A percentile compares a stretch with the other conserved stretches of the same genome.
Conservation (phyloP, 768 basidiomycete species). For the Kwoniella sp. region DNA sequence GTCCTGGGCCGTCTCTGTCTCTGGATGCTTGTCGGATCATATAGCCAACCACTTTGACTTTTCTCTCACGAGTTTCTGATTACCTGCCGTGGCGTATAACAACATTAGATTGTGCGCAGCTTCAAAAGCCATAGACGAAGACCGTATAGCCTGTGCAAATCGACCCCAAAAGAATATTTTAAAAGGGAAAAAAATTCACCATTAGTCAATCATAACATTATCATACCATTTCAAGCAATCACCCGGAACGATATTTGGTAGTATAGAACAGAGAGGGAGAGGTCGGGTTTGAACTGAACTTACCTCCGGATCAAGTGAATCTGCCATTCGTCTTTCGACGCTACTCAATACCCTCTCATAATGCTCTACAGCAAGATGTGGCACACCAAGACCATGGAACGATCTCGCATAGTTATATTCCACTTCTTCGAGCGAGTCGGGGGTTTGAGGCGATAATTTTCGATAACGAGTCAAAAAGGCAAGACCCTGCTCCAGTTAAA, state of each 20-base stretch:
- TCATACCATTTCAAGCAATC: too few species aligned
- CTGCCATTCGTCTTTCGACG: conserved; percentile 60
- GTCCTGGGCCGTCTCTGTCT: too few species aligned
- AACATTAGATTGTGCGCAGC: conserved; percentile 85
- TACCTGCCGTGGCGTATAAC: conserved; percentile 78
- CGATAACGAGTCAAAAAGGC: conserved; percentile 84
- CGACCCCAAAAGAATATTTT: neutral
- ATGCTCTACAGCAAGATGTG: conserved; percentile 78
- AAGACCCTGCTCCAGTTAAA: too few species aligned
- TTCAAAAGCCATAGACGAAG: conserved; percentile 66
- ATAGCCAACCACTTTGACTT: conserved; percentile 84
- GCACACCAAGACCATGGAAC: conserved; percentile 88
- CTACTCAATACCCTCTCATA: conserved; percentile 75
- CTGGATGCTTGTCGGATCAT: too few species aligned
- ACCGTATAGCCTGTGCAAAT: conserved; percentile 55
- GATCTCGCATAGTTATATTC: conserved; percentile 90
- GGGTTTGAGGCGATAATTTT: conserved; percentile 59
- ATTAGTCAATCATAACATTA: too few species aligned
- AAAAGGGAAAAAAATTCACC: neutral
- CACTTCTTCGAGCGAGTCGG: conserved; percentile 62
- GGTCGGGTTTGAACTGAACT: conserved; percentile 25
- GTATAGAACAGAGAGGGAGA: too few species aligned
- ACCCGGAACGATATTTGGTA: too few species aligned
- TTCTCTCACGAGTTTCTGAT: conserved; percentile 67
- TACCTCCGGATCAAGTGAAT: conserved; percentile 51